Base-by-base conservation (phyloP, 768 basidiomycete species). In the Russula vinacea region DNA sequence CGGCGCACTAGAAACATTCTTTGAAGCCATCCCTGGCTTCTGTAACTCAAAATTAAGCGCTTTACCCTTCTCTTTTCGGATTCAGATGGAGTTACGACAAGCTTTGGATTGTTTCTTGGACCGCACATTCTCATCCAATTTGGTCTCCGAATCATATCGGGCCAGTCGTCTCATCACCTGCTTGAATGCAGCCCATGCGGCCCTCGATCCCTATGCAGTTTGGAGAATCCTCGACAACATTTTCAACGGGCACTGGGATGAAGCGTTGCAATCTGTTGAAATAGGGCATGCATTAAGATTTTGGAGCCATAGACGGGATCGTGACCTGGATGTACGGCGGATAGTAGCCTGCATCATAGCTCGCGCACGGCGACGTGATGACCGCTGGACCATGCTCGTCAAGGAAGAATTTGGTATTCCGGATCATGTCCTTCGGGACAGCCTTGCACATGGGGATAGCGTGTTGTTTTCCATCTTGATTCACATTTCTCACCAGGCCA, bases 1-100 rank as follows among this genome's bases (percentile, higher is more conserved):
- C 14, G 14, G n/a, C 11, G 24, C 37, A 32, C 55, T 56, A 2
- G 61, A 62, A n/a, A 24, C n/a, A 8, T 62, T 62, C 24, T 62
- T 62, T 26, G 26, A 19, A 0, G 13, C 45, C 13, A 39, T 62
- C 22, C 61, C 61, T 40, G 55, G 54, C 5, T 62, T 62, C 33
- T 62, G 24, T 35, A 37, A 9, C 19, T 62, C 61, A 13, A 42
- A 24, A 19, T 10, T 56, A 5, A 40, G 44, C 29, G 7, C 29
- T 1, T 32, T n/a, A 33, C 17, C 32, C 19, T 42, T 44, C 17
- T 7, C 26, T 8, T 8, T 5, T 14, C 2, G 10, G 1, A 7
- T 44, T 29, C 13, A 17, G 26, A 44, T 14, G 42, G 32, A 56
- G 42, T 32, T 56, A 11, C 13, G 40, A 17, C 55, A 42, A 14